Evolutionary conservation across 2,329 filamentous ascomycete genomes (phyloP), one percentile per base, ranked within the genome.

Genomic region (Cordyceps cateniannulata): DNA sequence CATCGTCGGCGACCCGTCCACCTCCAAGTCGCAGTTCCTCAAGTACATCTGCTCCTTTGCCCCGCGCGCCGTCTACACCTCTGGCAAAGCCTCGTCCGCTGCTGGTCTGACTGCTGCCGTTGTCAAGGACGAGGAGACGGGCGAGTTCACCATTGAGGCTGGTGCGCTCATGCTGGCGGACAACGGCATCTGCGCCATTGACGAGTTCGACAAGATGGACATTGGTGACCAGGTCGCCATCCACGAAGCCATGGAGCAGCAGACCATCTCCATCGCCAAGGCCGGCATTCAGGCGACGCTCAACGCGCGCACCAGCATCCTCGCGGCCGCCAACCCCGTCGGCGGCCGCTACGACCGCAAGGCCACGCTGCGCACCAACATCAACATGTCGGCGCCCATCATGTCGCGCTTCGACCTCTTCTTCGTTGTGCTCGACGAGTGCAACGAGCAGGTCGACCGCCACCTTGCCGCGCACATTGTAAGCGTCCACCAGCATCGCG

Each of bases 121-220:
- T 0, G 88, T 98, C 64, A 99, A 98, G 73, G 95, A 99, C 69
- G 93, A 98, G 71, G 95, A 99, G 76, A 99, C 95, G 22, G 95
- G 95, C 65, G 95, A 99, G 71, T 97, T 97, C 73, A 99, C 95
- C 16, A 99, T 99, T 67, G 95, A 99, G 77, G 95, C 95, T 7
- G 95, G 95, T 77, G 95, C 95, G 14, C 85, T 99, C 62, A 98
- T 99, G 95, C 80, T 99, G 63, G 95, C 95, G 24, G 88, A 98
- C 70, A 97, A 96, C 66, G 95, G 95, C 59, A 96, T 98, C 68
- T 99, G 95, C 75, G 93, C 92, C 62, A 99, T 99, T 72, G 95
- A 99, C 71, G 95, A 99, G 73, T 99, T 99, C 68, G 95, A 99
- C 84, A 99, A 99, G 79, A 99, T 99, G 95, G 95, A 99, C 69